Conservation (phyloP, 352 stramenopile genomes). For the Phytophthora sansomeana region DNA sequence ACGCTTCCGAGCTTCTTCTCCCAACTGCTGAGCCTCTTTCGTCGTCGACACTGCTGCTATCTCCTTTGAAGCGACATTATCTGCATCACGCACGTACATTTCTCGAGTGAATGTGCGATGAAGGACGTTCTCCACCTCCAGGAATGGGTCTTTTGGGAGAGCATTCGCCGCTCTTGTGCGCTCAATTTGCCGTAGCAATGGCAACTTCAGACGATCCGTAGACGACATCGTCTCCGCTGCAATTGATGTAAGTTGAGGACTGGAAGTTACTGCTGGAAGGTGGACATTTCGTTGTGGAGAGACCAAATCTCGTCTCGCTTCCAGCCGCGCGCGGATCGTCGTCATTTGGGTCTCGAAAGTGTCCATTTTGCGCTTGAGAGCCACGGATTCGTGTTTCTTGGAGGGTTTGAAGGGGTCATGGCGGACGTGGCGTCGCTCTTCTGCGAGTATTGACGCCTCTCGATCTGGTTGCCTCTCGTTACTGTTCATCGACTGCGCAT, state of each 20-base stretch:
- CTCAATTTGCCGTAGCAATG: slow-evolving; percentile 43
- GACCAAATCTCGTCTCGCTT: slow-evolving; percentile 26
- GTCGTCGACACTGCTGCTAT: slow-evolving; percentile 34
- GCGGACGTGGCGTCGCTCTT: slow-evolving; percentile 12
- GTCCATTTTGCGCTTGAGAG: slow-evolving; percentile 45
- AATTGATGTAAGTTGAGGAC: not conserved
- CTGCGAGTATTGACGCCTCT: not conserved
- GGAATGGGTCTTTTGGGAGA: slow-evolving; percentile 27
- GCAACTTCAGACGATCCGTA: slow-evolving; percentile 36
- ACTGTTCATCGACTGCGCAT: slow-evolving; percentile 31
- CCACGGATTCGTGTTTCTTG: slow-evolving; percentile 2
- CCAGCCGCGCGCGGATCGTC: slow-evolving; percentile 50
- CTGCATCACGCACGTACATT: slow-evolving; percentile 42
- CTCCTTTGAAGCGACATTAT: slow-evolving; percentile 40
- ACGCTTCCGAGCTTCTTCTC: slow-evolving; percentile 64
- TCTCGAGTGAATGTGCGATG: slow-evolving; percentile 38
- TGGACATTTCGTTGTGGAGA: not conserved
- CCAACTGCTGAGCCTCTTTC: slow-evolving; percentile 56
- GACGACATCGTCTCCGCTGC: not conserved
- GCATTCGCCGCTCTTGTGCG: slow-evolving; percentile 21
- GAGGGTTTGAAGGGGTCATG: slow-evolving; percentile 1
- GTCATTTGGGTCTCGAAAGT: slow-evolving; percentile 53
- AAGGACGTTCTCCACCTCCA: slow-evolving; percentile 50
- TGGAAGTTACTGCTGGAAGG: slow-evolving; percentile 27
- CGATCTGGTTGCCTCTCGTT: slow-evolving; percentile 9